A percentile compares a stretch with the other conserved stretches of the same genome.
phyloP scores from a whole-genome alignment of 176 grass and related monocot species.

The Musa acuminata region DNA sequence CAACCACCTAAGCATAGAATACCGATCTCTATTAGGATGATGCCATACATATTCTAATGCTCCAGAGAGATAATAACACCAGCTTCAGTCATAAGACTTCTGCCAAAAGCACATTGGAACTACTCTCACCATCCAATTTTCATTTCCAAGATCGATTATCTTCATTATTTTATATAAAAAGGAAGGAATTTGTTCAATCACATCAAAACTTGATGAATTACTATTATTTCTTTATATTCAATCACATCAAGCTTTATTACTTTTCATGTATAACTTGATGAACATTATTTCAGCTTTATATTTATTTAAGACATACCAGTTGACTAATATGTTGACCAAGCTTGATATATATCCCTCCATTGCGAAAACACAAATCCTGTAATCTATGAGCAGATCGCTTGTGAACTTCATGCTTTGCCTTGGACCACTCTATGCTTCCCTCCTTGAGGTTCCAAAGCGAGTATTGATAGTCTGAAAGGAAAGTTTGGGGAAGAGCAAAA shows the following conservation, averaged over 20 bases:
- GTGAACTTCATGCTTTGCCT: constrained; percentile 54
- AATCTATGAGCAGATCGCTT: constrained; percentile 60
- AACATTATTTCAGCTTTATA: not conserved
- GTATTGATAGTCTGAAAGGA: constrained; percentile 57
- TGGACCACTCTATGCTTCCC: constrained; percentile 37
- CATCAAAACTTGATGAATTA: too few relatives aligned
- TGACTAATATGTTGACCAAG: constrained; percentile 91
- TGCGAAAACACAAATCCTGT: constrained; percentile 90
- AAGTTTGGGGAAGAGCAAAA: not conserved
- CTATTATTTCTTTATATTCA: too few relatives aligned
- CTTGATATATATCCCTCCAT: constrained; percentile 96
- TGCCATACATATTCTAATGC: too few relatives aligned
- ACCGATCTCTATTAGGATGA: too few relatives aligned
- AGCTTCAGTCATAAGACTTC: too few relatives aligned
- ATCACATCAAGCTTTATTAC: not conserved
- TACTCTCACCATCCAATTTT: too few relatives aligned
- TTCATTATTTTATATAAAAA: too few relatives aligned
- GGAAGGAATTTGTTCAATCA: too few relatives aligned
- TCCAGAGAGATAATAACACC: too few relatives aligned
- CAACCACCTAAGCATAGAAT: too few relatives aligned
- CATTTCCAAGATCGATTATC: too few relatives aligned
- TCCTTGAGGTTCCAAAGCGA: constrained; percentile 57
- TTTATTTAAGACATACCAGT: constrained; percentile 35
- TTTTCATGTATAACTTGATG: not conserved
- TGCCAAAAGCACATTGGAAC: too few relatives aligned